Base-by-base conservation (phyloP, 2,329 filamentous ascomycete species). In the Penicillium sclerotiorum region DNA sequence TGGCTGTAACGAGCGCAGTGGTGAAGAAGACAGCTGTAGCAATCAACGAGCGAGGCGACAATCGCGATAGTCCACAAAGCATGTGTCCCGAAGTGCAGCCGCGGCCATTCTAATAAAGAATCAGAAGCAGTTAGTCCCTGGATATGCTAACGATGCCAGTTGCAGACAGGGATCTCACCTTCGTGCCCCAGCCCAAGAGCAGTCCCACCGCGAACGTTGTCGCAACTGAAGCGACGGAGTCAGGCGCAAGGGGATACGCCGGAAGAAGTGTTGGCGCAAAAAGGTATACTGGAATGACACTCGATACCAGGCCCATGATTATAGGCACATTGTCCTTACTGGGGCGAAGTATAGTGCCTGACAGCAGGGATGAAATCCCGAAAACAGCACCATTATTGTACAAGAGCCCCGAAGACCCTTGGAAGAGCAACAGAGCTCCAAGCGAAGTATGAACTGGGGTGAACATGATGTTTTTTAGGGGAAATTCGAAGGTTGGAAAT, bases 1-100 rank as follows among this genome's bases (percentile, higher is more conserved):
- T 74, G 5, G 74, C 72, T 1, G 73, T 75, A 30, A 74, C 59
- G n/a, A 80, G 53, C 9, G 71, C 73, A 0, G 71, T 66, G 8
- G 63, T 65, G 63, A 77, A 77, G 65, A 77, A 77, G 20, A 71
- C 60, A 11, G 65, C 67, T 1, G 74, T 76, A 38, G 79, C 77
- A 47, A 76, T 69, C 5, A 77, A 53, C 12, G 78, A 81, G 40
- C 78, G 74, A n/a, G 71, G 67, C 12, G 75, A 80, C 21, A 79
- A 67, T 33, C 77, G 72, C 5, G 77, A 72, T 4, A 81, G 58
- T 1, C 79, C 79, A 52, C 78, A 80, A 25, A 82, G 74, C 75
- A 81, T 80, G 57, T 82, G 79, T 44, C 79, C 79, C 2, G 78
- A 80, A 8, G 79, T 81, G 57, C 79, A 82, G 15, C 79, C 79